Evolutionary conservation across 768 basidiomycete species (phyloP).

Genomic region (Mycena sanguinolenta): DNA sequence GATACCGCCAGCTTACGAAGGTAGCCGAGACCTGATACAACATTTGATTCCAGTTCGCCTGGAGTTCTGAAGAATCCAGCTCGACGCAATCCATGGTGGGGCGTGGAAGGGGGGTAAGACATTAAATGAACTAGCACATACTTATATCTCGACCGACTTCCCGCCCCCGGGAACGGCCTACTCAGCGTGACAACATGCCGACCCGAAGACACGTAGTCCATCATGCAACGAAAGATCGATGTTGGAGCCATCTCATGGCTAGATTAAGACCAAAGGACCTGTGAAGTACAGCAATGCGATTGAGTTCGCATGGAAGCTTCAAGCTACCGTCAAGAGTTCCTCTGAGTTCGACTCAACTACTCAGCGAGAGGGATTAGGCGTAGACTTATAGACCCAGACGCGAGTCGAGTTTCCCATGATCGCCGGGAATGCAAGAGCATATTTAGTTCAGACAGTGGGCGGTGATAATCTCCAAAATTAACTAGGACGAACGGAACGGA

Average conservation of each 20-base stretch:
- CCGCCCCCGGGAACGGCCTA: slow-evolving; percentile 7
- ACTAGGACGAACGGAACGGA: not conserved
- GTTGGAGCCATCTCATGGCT: slow-evolving; percentile 9
- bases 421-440: slow-evolving; percentile 2
- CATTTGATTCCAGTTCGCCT: slow-evolving; percentile 26
- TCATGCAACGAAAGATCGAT: slow-evolving; percentile 10
- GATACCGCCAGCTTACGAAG: slow-evolving; percentile 15
- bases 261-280: slow-evolving; percentile 9
- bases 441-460: slow-evolving; percentile 4
- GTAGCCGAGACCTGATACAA: slow-evolving; percentile 21
- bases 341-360: slow-evolving; percentile 12
- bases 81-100: slow-evolving; percentile 20
- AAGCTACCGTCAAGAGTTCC: not conserved
- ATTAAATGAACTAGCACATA: slow-evolving; percentile 2
- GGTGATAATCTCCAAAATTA: slow-evolving; percentile 19
- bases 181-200: slow-evolving; percentile 19
- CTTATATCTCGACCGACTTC: slow-evolving; percentile 18
- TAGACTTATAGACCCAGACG: slow-evolving; percentile 6
- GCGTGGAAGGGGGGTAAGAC: slow-evolving; percentile 12
- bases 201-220: slow-evolving; percentile 12
- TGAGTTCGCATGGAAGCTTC: slow-evolving; percentile 7
- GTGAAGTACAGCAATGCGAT: slow-evolving; percentile 14
- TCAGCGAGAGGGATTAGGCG: not conserved
- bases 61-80: slow-evolving; percentile 16
- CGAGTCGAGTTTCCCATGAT: slow-evolving; percentile 14